These are phyloP conservation scores for Suillus subalutaceus DNA, from an alignment of 768 basidiomycete species.

Conservation along the genomic window DNA sequence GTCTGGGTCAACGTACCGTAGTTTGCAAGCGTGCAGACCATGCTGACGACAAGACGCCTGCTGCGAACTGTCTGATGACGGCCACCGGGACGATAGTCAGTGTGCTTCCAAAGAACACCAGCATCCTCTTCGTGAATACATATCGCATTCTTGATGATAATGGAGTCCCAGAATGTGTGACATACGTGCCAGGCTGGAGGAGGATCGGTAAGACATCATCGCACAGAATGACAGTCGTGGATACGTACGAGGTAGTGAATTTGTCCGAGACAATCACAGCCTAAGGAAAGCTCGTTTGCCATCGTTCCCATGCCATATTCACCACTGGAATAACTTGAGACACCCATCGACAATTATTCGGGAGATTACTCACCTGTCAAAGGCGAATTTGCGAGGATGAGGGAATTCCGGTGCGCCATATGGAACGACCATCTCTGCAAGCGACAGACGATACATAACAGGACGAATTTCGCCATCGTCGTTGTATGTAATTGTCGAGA, in stretches of 20 bases:
- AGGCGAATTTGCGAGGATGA: constrained; percentile 88
- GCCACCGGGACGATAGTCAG: constrained; percentile 85
- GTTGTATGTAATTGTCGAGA: constrained; percentile 87
- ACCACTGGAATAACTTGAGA: constrained; percentile 46
- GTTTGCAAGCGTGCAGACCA: constrained; percentile 90
- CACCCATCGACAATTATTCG: neutral
- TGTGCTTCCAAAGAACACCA: constrained; percentile 90
- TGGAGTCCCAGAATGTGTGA: constrained; percentile 73
- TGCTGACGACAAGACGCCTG: constrained; percentile 84
- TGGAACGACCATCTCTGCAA: constrained; percentile 94
- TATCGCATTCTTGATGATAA: constrained; percentile 79
- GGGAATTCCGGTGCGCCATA: constrained; percentile 86
- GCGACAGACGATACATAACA: constrained; percentile 79
- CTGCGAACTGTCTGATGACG: constrained; percentile 78
- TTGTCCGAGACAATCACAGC: constrained; percentile 87
- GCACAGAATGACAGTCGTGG: neutral
- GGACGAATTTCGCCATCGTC: constrained; percentile 87
- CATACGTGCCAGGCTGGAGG: constrained; percentile 67
- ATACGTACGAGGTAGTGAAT: constrained; percentile 77
- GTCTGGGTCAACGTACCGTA: constrained; percentile 57
- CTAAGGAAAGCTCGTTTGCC: constrained; percentile 88
- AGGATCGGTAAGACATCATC: constrained; percentile 16
- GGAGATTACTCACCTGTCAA: constrained; percentile 62
- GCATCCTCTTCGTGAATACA: constrained; percentile 95
- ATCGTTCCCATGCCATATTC: constrained; percentile 94